These are phyloP conservation scores for Aleurites moluccanus DNA, from an alignment of 441 rosid genomes.

Conservation along the genomic window DNA sequence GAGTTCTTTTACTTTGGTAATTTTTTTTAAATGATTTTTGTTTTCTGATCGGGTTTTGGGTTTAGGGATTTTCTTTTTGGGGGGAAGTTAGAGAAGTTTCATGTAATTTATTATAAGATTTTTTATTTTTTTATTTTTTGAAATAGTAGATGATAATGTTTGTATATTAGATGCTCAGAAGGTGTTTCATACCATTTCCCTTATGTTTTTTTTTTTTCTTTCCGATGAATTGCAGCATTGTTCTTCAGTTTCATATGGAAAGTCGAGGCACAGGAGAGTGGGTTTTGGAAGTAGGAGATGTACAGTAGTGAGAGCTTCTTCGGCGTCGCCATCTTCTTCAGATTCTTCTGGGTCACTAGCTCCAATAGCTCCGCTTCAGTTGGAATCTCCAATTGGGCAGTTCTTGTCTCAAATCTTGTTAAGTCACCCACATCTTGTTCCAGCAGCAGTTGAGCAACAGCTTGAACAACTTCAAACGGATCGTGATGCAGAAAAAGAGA, in stretches of 20 bases:
- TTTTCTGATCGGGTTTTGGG: neutral
- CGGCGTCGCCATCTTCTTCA: constrained; percentile 32
- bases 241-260: constrained; percentile 33
- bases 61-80: neutral
- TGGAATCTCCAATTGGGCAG: constrained; percentile 85
- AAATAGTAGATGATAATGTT: neutral
- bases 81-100: no score
- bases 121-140: neutral
- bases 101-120: neutral
- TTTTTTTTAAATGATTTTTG: neutral
- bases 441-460: constrained; percentile 94
- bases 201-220: neutral
- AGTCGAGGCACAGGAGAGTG: constrained; percentile 28
- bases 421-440: constrained; percentile 89
- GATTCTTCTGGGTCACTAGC: constrained; percentile 44
- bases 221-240: constrained; percentile 35
- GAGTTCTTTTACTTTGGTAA: neutral
- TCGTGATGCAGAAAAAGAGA: constrained; percentile 60
- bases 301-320: constrained; percentile 42
- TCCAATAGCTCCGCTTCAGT: constrained; percentile 73
- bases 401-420: constrained; percentile 73
- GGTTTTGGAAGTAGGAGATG: constrained; percentile 44
- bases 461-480: constrained; percentile 89
- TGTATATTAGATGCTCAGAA: neutral
- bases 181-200: neutral